A percentile compares a stretch with the other conserved stretches of the same genome.
Evolutionary conservation across 208 protist genomes (phyloP).

Genomic region (Leishmania amazonensis): DNA sequence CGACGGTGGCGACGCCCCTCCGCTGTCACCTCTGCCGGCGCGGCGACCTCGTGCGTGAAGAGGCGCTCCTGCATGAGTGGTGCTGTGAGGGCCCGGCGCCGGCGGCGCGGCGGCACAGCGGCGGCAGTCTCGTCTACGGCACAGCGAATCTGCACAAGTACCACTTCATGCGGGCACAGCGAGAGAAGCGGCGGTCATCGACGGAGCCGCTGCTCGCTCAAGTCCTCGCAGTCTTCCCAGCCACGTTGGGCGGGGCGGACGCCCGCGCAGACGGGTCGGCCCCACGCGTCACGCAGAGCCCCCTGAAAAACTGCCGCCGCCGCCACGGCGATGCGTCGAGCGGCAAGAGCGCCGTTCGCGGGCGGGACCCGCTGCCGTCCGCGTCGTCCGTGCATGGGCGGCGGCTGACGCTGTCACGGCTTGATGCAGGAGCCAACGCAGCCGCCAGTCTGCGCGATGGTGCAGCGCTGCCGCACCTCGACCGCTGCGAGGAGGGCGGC

Average conservation of each 20-base stretch:
- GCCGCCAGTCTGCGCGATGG: neutral
- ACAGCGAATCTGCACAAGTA: conserved; percentile 67
- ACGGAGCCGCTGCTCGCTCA: conserved; percentile 43
- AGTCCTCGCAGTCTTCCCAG: conserved; percentile 9
- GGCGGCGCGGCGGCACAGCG: conserved; percentile 29
- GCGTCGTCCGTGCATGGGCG: neutral
- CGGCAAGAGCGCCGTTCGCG: neutral
- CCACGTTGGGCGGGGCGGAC: neutral
- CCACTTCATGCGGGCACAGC: conserved; percentile 67
- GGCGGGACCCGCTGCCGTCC: conserved; percentile 1
- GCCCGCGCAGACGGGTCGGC: neutral
- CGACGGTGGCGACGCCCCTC: neutral
- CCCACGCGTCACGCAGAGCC: conserved; percentile 7
- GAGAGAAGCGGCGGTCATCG: conserved; percentile 38
- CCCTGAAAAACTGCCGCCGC: neutral
- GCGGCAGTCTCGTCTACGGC: conserved; percentile 44
- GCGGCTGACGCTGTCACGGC: neutral
- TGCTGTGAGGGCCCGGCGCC: conserved; percentile 73
- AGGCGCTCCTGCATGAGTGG: conserved; percentile 70
- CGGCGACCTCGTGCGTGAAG: conserved; percentile 49
- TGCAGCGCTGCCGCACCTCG: neutral
- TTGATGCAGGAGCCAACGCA: neutral
- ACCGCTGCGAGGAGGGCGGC: conserved; percentile 66
- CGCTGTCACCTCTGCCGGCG: conserved; percentile 69
- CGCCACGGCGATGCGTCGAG: neutral